Base-by-base conservation (phyloP, 1,139 yeast genomes). In the Yamadazyma taylorii region DNA sequence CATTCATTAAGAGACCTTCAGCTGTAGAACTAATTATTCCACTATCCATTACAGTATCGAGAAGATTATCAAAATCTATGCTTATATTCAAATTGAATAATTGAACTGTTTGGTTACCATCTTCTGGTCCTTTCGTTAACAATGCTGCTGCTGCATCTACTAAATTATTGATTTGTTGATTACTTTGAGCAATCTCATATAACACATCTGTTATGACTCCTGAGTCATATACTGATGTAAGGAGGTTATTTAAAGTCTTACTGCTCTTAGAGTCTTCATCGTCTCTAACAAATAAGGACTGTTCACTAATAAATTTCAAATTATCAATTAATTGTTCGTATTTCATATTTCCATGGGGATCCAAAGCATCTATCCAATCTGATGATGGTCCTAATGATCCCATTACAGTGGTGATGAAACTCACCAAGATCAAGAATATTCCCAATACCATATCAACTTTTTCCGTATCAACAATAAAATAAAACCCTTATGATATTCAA, bases 201-300 rank as follows among this genome's bases (percentile, higher is more conserved):
- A 69, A 44, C 6, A 63, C 48, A 19, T 56, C 55, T 15, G 53
- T 46, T 15, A 69, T 45, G 10, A 69, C 40, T 1, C 66, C 67
- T 2, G 73, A 63, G 16, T 50, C 39, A 38, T 55, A 58, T 12
- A 63, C 50, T 3, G 51, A 33, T n/a, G 41, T 26, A 10, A 66
- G 37, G 11, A 66, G 38, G 2, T 45, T 34, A 37, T 54, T 59
- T 3, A 63, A 42, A 10, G 56, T 50, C 21, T 45, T 46, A 5
- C 52, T 44, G 17, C 39, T 30, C 23, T 31, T 35, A n/a, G 36
- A 22, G 3, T 32, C 37, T 31, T 42, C 49, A 37, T 51, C 65
- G 10, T 27, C 30, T 43, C 60, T 51, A 40, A 48, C 51, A 30
- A 37, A 41, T 3, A 44, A 24, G 2, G 35, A 25, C 16, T 27